Base-by-base conservation (phyloP, 192 early-diverging fungal species). In the Entomortierella beljakovae region DNA sequence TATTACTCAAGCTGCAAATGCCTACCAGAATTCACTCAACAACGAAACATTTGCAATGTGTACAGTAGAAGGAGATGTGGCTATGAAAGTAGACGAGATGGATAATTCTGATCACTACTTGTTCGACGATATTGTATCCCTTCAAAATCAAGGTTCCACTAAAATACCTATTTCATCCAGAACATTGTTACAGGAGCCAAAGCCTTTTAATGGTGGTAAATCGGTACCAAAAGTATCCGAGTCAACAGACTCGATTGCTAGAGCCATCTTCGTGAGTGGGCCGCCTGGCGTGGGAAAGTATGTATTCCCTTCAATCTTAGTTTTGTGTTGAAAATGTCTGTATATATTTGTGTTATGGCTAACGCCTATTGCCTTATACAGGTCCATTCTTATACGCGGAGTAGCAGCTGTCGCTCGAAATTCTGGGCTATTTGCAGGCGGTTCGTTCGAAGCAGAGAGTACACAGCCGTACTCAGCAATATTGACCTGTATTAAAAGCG, bases 201-300 rank as follows among this genome's bases (percentile, higher is more conserved):
- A 79, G 51, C 63, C 75, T 1, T 79, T 79, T 34, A 68, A 65
- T 64, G 75, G 68, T 4, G 66, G 61, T n/a, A 79, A 59, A 25
- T 55, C 67, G 16, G 61, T 63, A 11, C 55, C 58, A 6, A 53
- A 68, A 10, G 62, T 55, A 20, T 31, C 40, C 13, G 75, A 69
- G 31, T 46, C 61, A 2, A 25, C 75, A 8, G 67, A 79, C 7
- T 62, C 75, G 7, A 68, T 79, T 0, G 67, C 70, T 0, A 34
- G 75, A n/a, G 75, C 67, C 13, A 79, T 79, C 22, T 79, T 79
- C 48, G 75, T 79, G 29, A 70, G 75, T 29, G 75, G 75, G 2
- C 67, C 75, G 0, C 70, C 75, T 37, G 75, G 75, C 0, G 75
- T 79, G 18, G 75, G 75, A 58, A 79, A 79, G 75, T 79, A 79